Evolutionary conservation across 2,329 filamentous ascomycete genomes (phyloP).

Genomic region (Colletotrichum zoysiae): DNA sequence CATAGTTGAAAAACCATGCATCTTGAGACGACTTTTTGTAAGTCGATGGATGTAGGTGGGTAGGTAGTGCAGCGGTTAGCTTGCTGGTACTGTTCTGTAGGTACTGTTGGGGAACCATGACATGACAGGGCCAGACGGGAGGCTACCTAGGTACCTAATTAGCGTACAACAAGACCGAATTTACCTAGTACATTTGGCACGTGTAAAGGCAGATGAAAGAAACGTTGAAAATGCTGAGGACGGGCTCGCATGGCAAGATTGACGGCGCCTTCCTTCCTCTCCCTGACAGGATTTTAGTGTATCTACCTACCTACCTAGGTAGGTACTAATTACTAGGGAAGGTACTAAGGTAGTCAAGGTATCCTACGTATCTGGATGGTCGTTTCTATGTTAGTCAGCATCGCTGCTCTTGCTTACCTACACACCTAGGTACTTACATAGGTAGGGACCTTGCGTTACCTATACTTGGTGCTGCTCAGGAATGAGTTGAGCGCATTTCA

Average conservation of each 20-base stretch:
- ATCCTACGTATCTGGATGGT: no score
- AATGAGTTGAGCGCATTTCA: no score
- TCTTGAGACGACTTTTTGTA: conserved; percentile 15
- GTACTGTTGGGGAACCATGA: conserved; percentile 17
- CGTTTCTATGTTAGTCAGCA: no score
- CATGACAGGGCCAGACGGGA: conserved; percentile 1
- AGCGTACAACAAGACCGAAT: background rate
- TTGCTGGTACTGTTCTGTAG: conserved; percentile 21
- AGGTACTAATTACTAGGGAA: no score
- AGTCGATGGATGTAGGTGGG: background rate
- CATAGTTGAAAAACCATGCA: no score
- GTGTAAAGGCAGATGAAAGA: conserved; percentile 6
- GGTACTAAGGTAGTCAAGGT: no score
- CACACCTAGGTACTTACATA: no score
- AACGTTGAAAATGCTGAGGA: background rate
- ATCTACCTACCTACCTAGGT: background rate
- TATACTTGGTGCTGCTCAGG: no score
- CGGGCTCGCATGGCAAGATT: background rate
- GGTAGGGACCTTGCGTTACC: no score
- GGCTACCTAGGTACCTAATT: background rate
- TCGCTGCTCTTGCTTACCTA: no score
- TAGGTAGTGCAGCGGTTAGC: background rate
- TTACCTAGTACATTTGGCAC: conserved; percentile 3
- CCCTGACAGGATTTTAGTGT: no score
- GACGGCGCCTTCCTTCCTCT: background rate